Percentiles rank a stretch among this genome's conserved stretches.
These are phyloP conservation scores for Parsonsia alboflavescens DNA, from an alignment of 257 asterid genomes.

Conservation along the genomic window DNA sequence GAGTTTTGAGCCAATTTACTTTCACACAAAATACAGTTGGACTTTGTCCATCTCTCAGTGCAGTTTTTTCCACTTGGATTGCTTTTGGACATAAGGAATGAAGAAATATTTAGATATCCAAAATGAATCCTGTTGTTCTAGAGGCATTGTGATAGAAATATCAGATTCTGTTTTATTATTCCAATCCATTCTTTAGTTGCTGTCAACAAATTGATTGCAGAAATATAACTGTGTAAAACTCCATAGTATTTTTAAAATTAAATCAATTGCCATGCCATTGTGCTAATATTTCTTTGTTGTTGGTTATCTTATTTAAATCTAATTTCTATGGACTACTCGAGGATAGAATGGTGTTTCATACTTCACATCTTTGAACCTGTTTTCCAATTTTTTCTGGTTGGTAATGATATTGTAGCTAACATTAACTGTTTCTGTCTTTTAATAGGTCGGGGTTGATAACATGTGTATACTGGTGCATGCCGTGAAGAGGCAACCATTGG, in stretches of 20 bases:
- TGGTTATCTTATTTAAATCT: background rate
- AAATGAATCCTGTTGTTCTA: background rate
- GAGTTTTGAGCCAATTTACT: background rate
- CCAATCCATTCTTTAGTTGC: background rate
- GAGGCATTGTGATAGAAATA: background rate
- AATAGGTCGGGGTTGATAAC: constrained; percentile 97
- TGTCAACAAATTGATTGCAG: background rate
- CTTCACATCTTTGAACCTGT: background rate
- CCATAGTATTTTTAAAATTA: background rate
- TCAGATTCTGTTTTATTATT: background rate
- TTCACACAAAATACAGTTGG: background rate
- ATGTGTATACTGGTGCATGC: constrained; percentile 99
- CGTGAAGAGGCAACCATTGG: constrained; percentile 87
- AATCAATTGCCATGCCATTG: background rate
- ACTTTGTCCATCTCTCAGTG: background rate
- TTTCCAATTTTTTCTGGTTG: background rate
- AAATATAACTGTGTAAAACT: background rate
- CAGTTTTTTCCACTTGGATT: background rate
- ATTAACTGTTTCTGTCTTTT: constrained; percentile 14
- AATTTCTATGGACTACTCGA: background rate
- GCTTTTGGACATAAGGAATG: background rate
- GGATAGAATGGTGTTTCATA: background rate
- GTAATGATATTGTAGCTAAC: background rate
- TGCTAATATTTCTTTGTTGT: background rate
- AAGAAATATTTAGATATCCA: background rate